Conservation (phyloP, 1,139 yeast genomes). For the Diutina sp. region DNA sequence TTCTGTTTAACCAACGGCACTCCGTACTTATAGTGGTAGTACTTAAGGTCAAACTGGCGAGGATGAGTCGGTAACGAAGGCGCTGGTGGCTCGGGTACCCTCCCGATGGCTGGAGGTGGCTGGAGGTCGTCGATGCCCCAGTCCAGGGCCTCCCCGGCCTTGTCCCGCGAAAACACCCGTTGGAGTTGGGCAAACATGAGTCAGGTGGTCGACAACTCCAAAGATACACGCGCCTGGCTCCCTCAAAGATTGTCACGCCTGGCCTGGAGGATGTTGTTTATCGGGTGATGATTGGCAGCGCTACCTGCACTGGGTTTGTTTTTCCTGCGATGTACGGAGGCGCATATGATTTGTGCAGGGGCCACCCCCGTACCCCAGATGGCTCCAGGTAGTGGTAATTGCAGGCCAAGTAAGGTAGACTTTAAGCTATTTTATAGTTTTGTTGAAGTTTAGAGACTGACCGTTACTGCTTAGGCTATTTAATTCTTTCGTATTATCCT, state of each 20-base stretch:
- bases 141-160: neutral
- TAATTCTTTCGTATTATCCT: no score
- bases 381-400: neutral
- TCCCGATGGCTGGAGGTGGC: neutral
- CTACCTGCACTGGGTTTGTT: neutral
- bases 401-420: no score
- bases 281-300: neutral
- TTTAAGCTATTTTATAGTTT: no score
- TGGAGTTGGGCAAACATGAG: conserved; percentile 1
- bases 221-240: neutral
- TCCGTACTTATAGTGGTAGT: conserved; percentile 1
- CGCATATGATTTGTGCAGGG: neutral
- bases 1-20: neutral
- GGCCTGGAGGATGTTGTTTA: neutral
- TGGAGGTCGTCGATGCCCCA: conserved; percentile 1
- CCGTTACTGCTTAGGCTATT: no score
- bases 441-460: no score
- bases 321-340: neutral
- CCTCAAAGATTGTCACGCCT: neutral
- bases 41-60: neutral
- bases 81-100: neutral
- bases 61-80: neutral
- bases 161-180: conserved; percentile 1
- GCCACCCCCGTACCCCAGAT: neutral
- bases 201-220: neutral